These are phyloP conservation scores for Phytophthora fragariaefolia DNA, from an alignment of 352 stramenopile genomes.

Conservation along the genomic window DNA sequence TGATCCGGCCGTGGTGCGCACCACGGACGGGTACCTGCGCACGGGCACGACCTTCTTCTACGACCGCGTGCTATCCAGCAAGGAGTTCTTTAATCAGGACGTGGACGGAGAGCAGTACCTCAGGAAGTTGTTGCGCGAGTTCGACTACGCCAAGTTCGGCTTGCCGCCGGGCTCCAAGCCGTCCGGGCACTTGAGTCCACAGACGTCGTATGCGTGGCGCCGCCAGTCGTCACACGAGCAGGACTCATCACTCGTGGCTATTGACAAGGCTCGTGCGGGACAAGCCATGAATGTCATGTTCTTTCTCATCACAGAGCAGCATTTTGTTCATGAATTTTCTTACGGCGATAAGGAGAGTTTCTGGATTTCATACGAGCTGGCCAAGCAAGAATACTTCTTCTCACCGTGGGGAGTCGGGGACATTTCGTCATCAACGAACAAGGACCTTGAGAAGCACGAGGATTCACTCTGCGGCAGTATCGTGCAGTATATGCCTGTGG, in stretches of 20 bases:
- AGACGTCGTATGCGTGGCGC: constrained; percentile 43
- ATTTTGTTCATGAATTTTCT: constrained; percentile 45
- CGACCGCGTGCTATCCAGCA: constrained; percentile 62
- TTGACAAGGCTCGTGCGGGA: constrained; percentile 51
- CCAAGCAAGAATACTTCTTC: constrained; percentile 50
- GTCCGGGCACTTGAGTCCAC: constrained; percentile 33
- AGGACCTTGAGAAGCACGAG: constrained; percentile 39
- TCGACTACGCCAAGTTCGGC: constrained; percentile 47
- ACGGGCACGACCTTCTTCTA: constrained; percentile 75
- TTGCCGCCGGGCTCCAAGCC: constrained; percentile 23
- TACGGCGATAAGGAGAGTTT: constrained; percentile 55
- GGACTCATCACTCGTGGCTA: constrained; percentile 61
- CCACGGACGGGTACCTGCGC: constrained; percentile 43
- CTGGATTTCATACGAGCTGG: constrained; percentile 49
- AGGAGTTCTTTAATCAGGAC: constrained; percentile 59
- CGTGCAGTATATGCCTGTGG: constrained; percentile 48
- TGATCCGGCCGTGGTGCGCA: constrained; percentile 51
- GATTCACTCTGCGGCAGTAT: constrained; percentile 51
- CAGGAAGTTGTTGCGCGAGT: constrained; percentile 43
- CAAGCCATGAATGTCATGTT: constrained; percentile 51
- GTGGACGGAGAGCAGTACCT: constrained; percentile 48
- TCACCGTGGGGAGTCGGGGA: constrained; percentile 44
- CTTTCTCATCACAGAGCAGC: constrained; percentile 55
- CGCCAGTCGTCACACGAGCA: constrained; percentile 53
- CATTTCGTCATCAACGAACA: constrained; percentile 36